A percentile compares a stretch with the other conserved stretches of the same genome.
Evolutionary conservation across 1,284 basidiomycete species (phyloP).

Genomic region (Ceratobasidium sp.): DNA sequence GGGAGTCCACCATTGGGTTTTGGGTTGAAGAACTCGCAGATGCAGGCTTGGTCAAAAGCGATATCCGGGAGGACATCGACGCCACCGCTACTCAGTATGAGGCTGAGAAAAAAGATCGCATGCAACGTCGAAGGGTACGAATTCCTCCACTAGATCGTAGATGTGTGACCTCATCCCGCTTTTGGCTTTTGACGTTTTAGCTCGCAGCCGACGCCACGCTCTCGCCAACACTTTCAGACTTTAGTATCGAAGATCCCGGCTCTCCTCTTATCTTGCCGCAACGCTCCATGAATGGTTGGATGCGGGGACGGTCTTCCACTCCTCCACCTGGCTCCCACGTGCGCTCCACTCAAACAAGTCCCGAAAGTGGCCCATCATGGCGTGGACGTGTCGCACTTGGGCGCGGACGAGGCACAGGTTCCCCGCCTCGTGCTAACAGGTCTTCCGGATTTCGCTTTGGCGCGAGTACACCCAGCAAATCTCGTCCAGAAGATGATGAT

Average conservation of each 20-base stretch:
- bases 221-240: conserved; percentile 41
- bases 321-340: conserved; percentile 24
- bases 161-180: conserved; percentile 9
- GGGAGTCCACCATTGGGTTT: conserved; percentile 37
- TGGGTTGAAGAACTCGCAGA: conserved; percentile 39
- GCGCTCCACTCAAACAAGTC: conserved; percentile 39
- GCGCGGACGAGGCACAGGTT: conserved; percentile 37
- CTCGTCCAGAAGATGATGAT: conserved; percentile 31
- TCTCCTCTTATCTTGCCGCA: conserved; percentile 25
- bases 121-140: conserved; percentile 40
- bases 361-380: conserved; percentile 35
- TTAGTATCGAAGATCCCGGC: conserved; percentile 36
- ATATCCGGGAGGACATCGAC: conserved; percentile 27
- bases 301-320: conserved; percentile 37
- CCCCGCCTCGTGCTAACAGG: conserved; percentile 30
- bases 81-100: conserved; percentile 32
- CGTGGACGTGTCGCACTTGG: conserved; percentile 20
- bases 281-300: conserved; percentile 4
- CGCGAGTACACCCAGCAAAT: conserved; percentile 11
- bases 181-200: conserved; percentile 6
- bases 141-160: conserved; percentile 6
- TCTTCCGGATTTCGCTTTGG: conserved; percentile 37
- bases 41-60: conserved; percentile 16
- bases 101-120: conserved; percentile 41
- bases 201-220: conserved; percentile 35